Evolutionary conservation across 75 land plant genomes (phyloP).

Genomic region (Sequoiadendron giganteum): DNA sequence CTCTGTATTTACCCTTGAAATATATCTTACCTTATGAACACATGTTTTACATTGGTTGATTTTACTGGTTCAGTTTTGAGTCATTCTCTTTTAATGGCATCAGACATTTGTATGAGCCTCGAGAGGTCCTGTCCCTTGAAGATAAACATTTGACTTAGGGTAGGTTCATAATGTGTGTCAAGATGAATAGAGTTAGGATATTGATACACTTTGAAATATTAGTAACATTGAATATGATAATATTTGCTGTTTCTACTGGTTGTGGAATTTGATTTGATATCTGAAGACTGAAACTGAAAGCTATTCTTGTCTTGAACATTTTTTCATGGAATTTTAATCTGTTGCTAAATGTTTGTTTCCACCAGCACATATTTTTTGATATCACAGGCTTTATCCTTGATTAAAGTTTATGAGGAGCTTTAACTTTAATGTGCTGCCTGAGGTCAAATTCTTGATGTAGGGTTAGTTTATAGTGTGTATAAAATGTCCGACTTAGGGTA

Average conservation of each 20-base stretch:
- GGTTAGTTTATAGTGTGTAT: not conserved
- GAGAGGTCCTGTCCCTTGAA: not conserved
- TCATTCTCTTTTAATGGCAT: too few relatives aligned
- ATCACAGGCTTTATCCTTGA: not conserved
- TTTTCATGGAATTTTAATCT: not conserved
- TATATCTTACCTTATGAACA: too few relatives aligned
- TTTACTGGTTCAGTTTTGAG: too few relatives aligned
- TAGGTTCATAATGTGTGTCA: too few relatives aligned
- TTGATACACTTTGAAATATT: not conserved
- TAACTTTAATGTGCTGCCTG: not conserved
- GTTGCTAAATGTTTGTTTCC: not conserved
- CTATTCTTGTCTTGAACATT: not conserved
- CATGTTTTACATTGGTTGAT: too few relatives aligned
- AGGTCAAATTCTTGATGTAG: not conserved
- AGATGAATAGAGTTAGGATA: not conserved
- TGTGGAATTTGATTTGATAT: not conserved
- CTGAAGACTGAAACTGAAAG: too few relatives aligned
- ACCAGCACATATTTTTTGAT: not conserved
- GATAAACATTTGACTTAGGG: not conserved
- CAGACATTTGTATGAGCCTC: too few relatives aligned
- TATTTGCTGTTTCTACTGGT: not conserved
- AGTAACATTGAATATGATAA: too few relatives aligned
- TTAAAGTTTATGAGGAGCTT: not conserved
- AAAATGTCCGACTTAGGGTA: not conserved
- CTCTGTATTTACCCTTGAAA: too few relatives aligned